These are phyloP conservation scores for Mucor piriformis DNA, from an alignment of 371 early-diverging fungal species.

Conservation along the genomic window DNA sequence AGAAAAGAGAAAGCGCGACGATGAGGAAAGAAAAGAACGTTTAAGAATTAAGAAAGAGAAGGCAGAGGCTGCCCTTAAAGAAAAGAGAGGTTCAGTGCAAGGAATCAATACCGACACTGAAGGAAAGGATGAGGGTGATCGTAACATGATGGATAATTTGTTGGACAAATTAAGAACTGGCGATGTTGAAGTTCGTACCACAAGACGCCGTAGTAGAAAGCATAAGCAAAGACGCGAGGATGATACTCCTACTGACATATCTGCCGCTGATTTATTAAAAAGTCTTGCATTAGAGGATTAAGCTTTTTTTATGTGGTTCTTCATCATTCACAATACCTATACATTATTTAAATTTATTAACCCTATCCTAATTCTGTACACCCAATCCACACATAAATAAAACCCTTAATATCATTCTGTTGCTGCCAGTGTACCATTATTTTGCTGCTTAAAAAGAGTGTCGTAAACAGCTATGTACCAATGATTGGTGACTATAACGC, in stretches of 20 bases:
- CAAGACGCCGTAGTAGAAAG: slow-evolving; percentile 23
- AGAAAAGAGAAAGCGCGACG: slow-evolving; percentile 39
- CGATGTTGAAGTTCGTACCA: slow-evolving; percentile 30
- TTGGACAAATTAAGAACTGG: slow-evolving; percentile 35
- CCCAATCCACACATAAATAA: background rate
- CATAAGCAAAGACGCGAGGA: slow-evolving; percentile 3
- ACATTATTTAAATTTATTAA: background rate
- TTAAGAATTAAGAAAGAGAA: slow-evolving; percentile 30
- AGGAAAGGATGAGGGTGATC: slow-evolving; percentile 26
- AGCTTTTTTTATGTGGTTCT: too few relatives aligned
- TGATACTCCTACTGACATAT: background rate
- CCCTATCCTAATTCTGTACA: background rate
- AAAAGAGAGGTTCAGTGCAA: slow-evolving; percentile 23
- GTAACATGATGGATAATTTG: slow-evolving; percentile 39
- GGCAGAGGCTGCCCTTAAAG: slow-evolving; percentile 24
- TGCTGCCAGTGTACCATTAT: too few relatives aligned
- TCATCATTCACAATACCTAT: background rate
- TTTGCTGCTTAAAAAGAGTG: too few relatives aligned
- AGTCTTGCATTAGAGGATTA: slow-evolving; percentile 19
- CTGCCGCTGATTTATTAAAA: slow-evolving; percentile 27
- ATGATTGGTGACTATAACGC: too few relatives aligned
- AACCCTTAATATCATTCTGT: too few relatives aligned
- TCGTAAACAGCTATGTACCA: too few relatives aligned
- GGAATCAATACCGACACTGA: slow-evolving; percentile 26
- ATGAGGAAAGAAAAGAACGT: slow-evolving; percentile 39